Evolutionary conservation across 345 rosid species (phyloP).

Genomic region (Populus alba): DNA sequence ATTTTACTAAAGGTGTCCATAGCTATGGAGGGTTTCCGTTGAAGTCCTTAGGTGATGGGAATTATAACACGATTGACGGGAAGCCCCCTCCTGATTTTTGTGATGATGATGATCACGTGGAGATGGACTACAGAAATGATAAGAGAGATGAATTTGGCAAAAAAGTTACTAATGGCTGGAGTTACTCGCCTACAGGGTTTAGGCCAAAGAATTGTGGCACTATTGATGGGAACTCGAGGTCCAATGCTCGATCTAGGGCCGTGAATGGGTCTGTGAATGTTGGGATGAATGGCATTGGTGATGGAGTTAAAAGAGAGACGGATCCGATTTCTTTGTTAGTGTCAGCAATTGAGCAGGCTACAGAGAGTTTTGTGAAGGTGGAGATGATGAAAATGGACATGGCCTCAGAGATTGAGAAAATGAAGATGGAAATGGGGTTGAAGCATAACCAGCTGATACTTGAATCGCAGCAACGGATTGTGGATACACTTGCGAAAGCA

Average conservation of each 20-base stretch:
- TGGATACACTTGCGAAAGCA: slow-evolving; percentile 41
- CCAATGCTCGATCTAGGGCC: slow-evolving; percentile 10
- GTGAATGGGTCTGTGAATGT: slow-evolving; percentile 32
- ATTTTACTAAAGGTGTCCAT: slow-evolving; percentile 13
- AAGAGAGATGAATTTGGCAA: slow-evolving; percentile 1
- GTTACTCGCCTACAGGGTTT: slow-evolving; percentile 22
- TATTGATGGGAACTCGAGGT: slow-evolving; percentile 30
- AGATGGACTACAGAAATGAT: not conserved
- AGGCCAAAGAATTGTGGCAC: slow-evolving; percentile 33
- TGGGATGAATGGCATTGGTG: slow-evolving; percentile 24
- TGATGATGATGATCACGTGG: not conserved
- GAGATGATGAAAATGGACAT: slow-evolving; percentile 76
- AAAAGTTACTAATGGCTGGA: not conserved
- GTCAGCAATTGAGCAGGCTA: slow-evolving; percentile 48
- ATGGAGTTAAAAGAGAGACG: slow-evolving; percentile 30
- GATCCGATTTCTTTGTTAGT: slow-evolving; percentile 57
- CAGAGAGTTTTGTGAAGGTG: slow-evolving; percentile 53
- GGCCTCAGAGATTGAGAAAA: slow-evolving; percentile 66
- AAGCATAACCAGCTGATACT: slow-evolving; percentile 70
- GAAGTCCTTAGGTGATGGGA: slow-evolving; percentile 42
- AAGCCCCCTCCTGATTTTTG: slow-evolving; percentile 13
- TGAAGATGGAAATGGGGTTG: slow-evolving; percentile 65
- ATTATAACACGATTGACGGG: not conserved
- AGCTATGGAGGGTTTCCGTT: slow-evolving; percentile 41
- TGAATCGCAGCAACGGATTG: slow-evolving; percentile 55